Evolutionary conservation across 305 asterid genomes (phyloP).

Genomic region (Salvia sclarea): DNA sequence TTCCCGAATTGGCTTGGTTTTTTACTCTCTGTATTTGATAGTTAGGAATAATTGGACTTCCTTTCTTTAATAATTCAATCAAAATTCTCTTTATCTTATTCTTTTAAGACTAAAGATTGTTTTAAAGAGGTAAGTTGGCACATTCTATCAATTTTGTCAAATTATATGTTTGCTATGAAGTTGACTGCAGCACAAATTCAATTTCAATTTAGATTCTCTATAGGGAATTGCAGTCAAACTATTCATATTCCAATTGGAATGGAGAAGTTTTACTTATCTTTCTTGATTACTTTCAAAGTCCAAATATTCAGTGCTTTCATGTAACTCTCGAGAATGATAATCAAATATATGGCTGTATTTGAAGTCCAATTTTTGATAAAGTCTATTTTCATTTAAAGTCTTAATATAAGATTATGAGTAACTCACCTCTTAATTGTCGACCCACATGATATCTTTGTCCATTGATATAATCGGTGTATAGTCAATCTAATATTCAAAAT

Average conservation of each 20-base stretch:
- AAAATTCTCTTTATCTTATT: not conserved
- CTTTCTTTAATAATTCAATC: not conserved
- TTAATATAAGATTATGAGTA: not conserved
- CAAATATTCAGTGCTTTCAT: not conserved
- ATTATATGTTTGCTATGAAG: not conserved
- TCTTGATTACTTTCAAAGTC: not conserved
- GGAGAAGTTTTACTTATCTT: not conserved
- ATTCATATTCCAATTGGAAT: slow-evolving; percentile 21
- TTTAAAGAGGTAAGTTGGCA: not conserved
- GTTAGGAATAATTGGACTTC: not conserved
- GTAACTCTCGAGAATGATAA: not conserved
- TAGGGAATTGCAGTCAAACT: not conserved
- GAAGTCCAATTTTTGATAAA: not conserved
- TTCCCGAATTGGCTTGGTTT: not conserved
- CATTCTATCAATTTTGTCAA: slow-evolving; percentile 14
- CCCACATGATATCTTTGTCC: too few species aligned
- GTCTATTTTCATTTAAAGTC: not conserved
- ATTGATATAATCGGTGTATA: too few species aligned
- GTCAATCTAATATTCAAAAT: not conserved
- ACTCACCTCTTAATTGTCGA: too few species aligned
- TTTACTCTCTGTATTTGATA: not conserved
- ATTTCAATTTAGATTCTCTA: slow-evolving; percentile 14
- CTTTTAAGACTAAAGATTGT: not conserved
- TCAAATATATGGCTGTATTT: not conserved
- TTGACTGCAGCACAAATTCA: not conserved